Base-by-base conservation (phyloP, 805 yeast genomes). In the Clavispora asparagi region DNA sequence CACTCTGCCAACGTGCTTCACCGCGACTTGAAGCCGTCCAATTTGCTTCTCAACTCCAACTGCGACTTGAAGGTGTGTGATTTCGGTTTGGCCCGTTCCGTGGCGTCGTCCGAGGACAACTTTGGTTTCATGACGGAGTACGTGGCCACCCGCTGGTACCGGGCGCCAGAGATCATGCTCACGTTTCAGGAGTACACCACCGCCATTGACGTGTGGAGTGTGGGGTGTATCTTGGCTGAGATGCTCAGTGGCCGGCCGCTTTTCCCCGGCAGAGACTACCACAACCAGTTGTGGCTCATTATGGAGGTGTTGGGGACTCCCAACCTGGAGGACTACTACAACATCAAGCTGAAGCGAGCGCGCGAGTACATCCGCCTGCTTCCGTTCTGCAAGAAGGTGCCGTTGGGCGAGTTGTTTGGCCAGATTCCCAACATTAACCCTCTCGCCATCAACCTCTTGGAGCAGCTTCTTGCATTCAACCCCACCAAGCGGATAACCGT, bases 161-260 rank as follows among this genome's bases (percentile, higher is more conserved):
- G 98, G 46, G 98, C 98, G 0, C 98, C 98, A 0, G 98, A 92
- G 59, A 90, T 92, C 62, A 92, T 92, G 98, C 76, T 92, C 42
- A 89, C 96, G 12, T 89, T 91, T 58, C 92, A 90, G 52, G 88
- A 86, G 58, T 92, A 92, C 68, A 87, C 97, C 25, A 87, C 92
- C 33, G 97, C 97, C 31, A 92, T 92, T 59, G 98, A 92, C 66
- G 82, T 92, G 29, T 92, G 98, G 98, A 85, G 95, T 2, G 96
- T 90, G 19, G 98, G 98, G 5, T 92, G 98, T 67, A 92, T 92
- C 33, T 71, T 92, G 46, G 97, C 96, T 0, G 98, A 92, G 62
- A 78, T 92, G 79, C 70, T 92, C 23, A 75, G 84, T 37, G 94
- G 96, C 10, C 74, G 83, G 57, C 97, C 98, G 10, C 68, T 92